Conservation (phyloP, 164 flowering plant species). For the Dillenia turbinata region DNA sequence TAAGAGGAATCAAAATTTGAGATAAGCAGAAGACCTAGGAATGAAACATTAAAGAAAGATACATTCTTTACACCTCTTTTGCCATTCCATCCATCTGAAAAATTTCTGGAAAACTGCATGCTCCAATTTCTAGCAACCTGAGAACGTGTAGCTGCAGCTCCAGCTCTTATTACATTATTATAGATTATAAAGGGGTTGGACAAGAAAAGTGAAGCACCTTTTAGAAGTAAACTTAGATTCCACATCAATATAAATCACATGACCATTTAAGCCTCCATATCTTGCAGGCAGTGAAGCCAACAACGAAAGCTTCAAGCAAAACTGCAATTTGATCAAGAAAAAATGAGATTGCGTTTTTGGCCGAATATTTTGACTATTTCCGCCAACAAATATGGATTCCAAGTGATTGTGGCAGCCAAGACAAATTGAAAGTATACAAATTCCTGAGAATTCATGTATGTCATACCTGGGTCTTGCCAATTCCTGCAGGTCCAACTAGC, state of each 20-base stretch:
- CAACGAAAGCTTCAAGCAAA: slow-evolving; percentile 78
- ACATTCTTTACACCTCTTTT: slow-evolving; percentile 42
- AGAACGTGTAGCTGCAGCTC: slow-evolving; percentile 4
- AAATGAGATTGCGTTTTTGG: neutral
- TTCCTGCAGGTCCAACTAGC: slow-evolving; percentile 87
- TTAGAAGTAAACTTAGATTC: slow-evolving; percentile 83
- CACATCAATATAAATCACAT: slow-evolving; percentile 68
- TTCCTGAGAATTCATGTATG: no score
- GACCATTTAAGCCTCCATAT: slow-evolving; percentile 78
- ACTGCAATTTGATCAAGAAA: slow-evolving; percentile 33
- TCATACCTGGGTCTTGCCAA: slow-evolving; percentile 82
- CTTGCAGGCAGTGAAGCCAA: slow-evolving; percentile 64
- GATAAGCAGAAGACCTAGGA: neutral
- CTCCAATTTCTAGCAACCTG: slow-evolving; percentile 83
- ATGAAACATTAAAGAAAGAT: neutral
- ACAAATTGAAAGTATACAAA: no score
- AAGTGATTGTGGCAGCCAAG: no score
- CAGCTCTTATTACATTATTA: slow-evolving; percentile 1
- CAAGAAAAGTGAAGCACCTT: slow-evolving; percentile 37
- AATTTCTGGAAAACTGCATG: slow-evolving; percentile 68
- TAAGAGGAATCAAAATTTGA: neutral
- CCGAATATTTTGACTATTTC: no score
- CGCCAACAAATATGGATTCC: no score
- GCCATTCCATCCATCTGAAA: slow-evolving; percentile 69
- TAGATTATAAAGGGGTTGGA: slow-evolving; percentile 3